These are phyloP conservation scores for Cyclospora cayetanensis DNA, from an alignment of 169 alveolate species.

Conservation along the genomic window DNA sequence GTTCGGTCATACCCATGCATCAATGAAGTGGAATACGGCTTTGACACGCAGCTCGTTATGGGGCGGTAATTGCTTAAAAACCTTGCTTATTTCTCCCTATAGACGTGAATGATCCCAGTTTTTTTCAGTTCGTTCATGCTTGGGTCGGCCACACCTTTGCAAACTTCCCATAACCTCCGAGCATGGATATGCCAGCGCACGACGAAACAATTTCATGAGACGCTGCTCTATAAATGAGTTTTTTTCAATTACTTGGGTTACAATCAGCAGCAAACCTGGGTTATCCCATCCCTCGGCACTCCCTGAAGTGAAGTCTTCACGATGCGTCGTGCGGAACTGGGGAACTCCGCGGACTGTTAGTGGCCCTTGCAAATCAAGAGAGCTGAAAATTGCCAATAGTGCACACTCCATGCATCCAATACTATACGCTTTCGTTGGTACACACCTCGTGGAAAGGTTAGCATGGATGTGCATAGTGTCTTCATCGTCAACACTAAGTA, in stretches of 20 bases:
- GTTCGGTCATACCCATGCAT: conserved; percentile 76
- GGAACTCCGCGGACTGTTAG: conserved; percentile 63
- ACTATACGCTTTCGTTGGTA: background rate
- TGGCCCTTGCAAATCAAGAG: conserved; percentile 68
- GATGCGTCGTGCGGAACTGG: conserved; percentile 67
- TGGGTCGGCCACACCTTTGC: conserved; percentile 59
- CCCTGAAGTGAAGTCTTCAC: conserved; percentile 69
- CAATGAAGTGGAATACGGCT: conserved; percentile 83
- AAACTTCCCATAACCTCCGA: conserved; percentile 76
- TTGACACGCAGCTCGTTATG: conserved; percentile 78
- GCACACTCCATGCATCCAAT: background rate
- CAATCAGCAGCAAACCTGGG: conserved; percentile 36
- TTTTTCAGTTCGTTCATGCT: background rate
- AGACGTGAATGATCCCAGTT: background rate
- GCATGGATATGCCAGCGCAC: conserved; percentile 75
- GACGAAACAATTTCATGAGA: conserved; percentile 57
- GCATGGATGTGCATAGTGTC: conserved; percentile 64
- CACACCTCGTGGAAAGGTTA: conserved; percentile 24
- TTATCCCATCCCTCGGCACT: conserved; percentile 75
- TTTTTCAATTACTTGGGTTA: background rate
- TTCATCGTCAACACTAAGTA: conserved; percentile 48
- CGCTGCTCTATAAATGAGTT: conserved; percentile 5
- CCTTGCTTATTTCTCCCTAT: conserved; percentile 80
- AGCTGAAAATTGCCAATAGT: background rate
- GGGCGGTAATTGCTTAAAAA: conserved; percentile 76